Percentiles rank a stretch among this genome's conserved stretches.
phyloP scores from a whole-genome alignment of 2,329 filamentous ascomycete species.

The Sarocladium oryzae region DNA sequence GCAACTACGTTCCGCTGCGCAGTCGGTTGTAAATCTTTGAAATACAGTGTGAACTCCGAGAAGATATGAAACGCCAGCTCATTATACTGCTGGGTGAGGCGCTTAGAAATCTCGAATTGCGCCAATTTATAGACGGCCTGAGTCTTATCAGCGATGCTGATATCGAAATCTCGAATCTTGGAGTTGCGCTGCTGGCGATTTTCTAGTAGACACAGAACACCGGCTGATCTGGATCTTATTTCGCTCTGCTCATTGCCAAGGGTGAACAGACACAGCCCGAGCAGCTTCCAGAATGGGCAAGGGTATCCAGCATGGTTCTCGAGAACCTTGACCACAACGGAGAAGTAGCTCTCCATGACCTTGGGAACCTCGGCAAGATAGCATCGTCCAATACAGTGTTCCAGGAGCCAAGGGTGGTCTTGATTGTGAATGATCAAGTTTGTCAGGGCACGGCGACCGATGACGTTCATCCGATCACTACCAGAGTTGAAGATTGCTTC shows the following conservation, averaged over 20 bases:
- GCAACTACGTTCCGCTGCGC: constrained; percentile 92
- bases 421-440: constrained; percentile 89
- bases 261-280: constrained; percentile 84
- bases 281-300: constrained; percentile 81
- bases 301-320: constrained; percentile 77
- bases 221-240: constrained; percentile 81
- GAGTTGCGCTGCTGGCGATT: constrained; percentile 72
- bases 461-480: constrained; percentile 87
- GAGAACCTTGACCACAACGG: constrained; percentile 82
- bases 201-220: constrained; percentile 74
- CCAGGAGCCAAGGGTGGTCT: constrained; percentile 76
- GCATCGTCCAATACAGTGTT: constrained; percentile 86
- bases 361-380: constrained; percentile 77
- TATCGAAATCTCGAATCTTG: constrained; percentile 94
- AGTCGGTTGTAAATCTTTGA: constrained; percentile 76
- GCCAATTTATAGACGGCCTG: constrained; percentile 96
- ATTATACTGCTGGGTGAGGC: constrained; percentile 79
- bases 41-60: constrained; percentile 90
- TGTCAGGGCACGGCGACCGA: constrained; percentile 79
- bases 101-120: constrained; percentile 92
- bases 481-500: constrained; percentile 88
- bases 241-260: constrained; percentile 87
- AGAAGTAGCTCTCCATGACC: constrained; percentile 90
- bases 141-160: constrained; percentile 97
- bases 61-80: constrained; percentile 91